These are phyloP conservation scores for Chytriomyces hyalinus DNA, from an alignment of 192 early-diverging fungal species.

Conservation along the genomic window DNA sequence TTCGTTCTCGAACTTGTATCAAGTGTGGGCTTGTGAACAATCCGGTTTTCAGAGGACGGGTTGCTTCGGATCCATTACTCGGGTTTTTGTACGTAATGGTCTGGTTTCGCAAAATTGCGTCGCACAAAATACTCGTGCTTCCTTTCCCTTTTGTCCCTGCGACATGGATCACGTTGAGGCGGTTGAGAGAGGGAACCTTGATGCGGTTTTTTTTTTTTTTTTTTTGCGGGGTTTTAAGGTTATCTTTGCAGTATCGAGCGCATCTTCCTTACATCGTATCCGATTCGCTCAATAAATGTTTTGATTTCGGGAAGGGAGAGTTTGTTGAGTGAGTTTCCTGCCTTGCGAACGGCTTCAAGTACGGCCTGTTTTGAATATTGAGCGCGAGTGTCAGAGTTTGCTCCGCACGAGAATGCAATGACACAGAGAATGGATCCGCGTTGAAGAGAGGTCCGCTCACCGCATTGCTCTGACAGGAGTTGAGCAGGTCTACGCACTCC, in stretches of 20 bases:
- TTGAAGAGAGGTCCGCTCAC: slow-evolving; percentile 41
- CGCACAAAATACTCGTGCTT: slow-evolving; percentile 79
- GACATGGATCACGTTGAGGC: slow-evolving; percentile 76
- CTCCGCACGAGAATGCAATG: neutral
- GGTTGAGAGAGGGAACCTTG: slow-evolving; percentile 70
- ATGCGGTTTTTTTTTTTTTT: slow-evolving; percentile 37
- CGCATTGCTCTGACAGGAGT: slow-evolving; percentile 87
- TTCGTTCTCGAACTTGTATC: slow-evolving; percentile 89
- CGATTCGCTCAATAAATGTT: slow-evolving; percentile 68
- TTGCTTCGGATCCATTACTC: neutral
- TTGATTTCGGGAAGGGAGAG: slow-evolving; percentile 70
- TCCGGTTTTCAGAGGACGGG: slow-evolving; percentile 49
- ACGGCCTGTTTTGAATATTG: neutral
- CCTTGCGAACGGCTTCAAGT: slow-evolving; percentile 72
- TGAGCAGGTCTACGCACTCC: slow-evolving; percentile 81
- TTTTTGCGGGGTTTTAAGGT: no score
- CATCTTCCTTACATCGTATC: slow-evolving; percentile 65
- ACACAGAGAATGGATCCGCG: neutral
- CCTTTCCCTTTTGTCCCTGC: slow-evolving; percentile 93
- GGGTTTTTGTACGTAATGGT: slow-evolving; percentile 39
- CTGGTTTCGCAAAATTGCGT: slow-evolving; percentile 70
- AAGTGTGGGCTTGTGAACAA: slow-evolving; percentile 94
- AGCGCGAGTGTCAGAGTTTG: neutral
- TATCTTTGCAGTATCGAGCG: neutral
- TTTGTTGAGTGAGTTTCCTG: slow-evolving; percentile 65